A percentile compares a stretch with the other conserved stretches of the same genome.
These are phyloP conservation scores for Colletotrichum noveboracense DNA, from an alignment of 2,329 filamentous ascomycete species.

Conservation along the genomic window DNA sequence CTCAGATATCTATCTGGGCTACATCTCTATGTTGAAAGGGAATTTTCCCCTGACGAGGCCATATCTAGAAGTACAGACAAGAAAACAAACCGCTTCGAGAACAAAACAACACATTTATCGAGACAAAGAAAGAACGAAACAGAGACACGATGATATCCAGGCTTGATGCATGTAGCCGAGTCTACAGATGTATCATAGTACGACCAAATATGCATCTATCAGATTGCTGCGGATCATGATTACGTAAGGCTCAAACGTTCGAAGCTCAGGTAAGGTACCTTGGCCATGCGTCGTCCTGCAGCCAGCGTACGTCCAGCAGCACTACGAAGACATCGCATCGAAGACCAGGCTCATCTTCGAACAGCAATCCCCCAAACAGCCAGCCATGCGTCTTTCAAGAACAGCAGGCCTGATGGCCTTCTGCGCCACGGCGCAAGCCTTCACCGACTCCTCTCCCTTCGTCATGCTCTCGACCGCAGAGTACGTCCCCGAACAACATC, in stretches of 20 bases:
- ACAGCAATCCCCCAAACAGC: slow-evolving; percentile 6
- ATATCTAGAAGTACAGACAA: not conserved
- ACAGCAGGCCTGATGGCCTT: slow-evolving; percentile 57
- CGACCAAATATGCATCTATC: not conserved
- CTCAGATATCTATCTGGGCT: not conserved
- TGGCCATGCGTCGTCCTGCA: not conserved
- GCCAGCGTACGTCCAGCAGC: not conserved
- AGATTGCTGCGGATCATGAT: not conserved
- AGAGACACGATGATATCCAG: not conserved
- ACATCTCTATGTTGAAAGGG: not conserved
- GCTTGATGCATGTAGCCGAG: not conserved
- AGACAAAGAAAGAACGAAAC: not conserved
- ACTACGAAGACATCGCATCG: slow-evolving; percentile 17
- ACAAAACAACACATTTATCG: not conserved
- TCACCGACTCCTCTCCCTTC: slow-evolving; percentile 88
- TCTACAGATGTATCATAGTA: not conserved
- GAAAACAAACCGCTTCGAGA: not conserved
- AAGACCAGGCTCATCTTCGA: not conserved
- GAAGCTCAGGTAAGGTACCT: not conserved
- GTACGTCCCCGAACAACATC: slow-evolving; percentile 57
- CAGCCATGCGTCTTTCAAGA: slow-evolving; percentile 59
- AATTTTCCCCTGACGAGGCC: not conserved
- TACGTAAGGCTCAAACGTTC: not conserved
- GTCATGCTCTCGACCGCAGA: slow-evolving; percentile 83
- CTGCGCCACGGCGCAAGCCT: slow-evolving; percentile 69